Evolutionary conservation across 208 protist species (phyloP).

Genomic region (Crithidia bombi): DNA sequence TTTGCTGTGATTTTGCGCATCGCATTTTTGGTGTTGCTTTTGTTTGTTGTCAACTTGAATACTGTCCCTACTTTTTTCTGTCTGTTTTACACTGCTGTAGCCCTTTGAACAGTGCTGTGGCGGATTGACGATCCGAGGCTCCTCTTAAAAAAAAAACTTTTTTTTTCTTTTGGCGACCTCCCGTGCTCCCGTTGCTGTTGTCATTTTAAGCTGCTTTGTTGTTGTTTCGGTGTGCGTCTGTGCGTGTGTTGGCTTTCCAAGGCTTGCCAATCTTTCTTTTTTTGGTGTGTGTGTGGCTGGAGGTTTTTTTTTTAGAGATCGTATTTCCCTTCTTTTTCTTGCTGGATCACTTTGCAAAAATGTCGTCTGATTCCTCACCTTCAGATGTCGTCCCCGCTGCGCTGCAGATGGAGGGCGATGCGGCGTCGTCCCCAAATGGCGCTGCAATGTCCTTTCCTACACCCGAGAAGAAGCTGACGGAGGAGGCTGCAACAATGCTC

Average conservation of each 20-base stretch:
- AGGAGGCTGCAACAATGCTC: not conserved
- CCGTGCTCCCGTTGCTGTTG: not conserved
- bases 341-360: not conserved
- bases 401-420: not conserved
- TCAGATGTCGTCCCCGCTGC: not conserved
- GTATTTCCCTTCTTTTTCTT: not conserved
- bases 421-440: not conserved
- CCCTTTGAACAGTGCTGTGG: no score
- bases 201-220: no score
- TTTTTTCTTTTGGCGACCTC: slow-evolving; percentile 15
- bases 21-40: not conserved
- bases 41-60: not conserved
- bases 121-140: not conserved
- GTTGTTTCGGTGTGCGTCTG: no score
- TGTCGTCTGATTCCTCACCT: not conserved
- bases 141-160: slow-evolving; percentile 25
- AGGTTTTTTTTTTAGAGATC: not conserved
- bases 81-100: not conserved
- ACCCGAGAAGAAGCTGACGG: not conserved
- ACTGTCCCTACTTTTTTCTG: not conserved
- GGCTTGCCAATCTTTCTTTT: no score
- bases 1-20: no score
- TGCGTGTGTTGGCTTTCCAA: no score
- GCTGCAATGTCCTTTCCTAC: not conserved
- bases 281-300: no score